Evolutionary conservation across 352 stramenopile genomes (phyloP), one percentile per base, ranked within the genome.

Genomic region (Peronospora belbahrii): DNA sequence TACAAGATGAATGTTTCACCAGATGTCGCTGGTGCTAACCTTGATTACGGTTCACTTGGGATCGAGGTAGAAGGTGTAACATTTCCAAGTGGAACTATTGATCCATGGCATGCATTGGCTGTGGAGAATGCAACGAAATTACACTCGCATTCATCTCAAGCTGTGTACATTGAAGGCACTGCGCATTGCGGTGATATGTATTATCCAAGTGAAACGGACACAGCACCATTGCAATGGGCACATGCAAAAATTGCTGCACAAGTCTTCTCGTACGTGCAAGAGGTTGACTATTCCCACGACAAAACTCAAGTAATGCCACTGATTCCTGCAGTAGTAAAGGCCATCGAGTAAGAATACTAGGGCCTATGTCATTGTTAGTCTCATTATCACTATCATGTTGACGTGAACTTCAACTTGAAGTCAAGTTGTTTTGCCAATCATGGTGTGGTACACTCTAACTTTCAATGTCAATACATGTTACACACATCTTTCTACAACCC

Each of bases 161-260:
- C 79, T 8, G 75, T 90, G 38, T 88, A 77, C 47, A 90, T 90
- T 38, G 71, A 90, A 64, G 79, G 79, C 48, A 90, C 75, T 4
- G 79, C 79, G 4, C 79, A 90, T 48, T 90, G 79, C 31, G 79
- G 75, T 3, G 79, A 90, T 56, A 90, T 90, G 79, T 85, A 85
- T 58, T 80, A 83, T 44, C 75, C 75, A 13, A 85, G 58, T 8
- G 59, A 65, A 14, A 65, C 56, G 6, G 77, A 86, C 48, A 67
- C 64, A 28, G 52, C 51, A 0, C 52, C 67, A 32, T 61, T 90
- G 39, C 62, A 84, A 38, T 86, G 71, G 74, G 79, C 79, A 1
- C 79, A 87, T 50, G 40, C 52, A 22, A 76, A 84, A 50, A 88
- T 90, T 48, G 65, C 66, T 7, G 53, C 59, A 5, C 59, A 64